Evolutionary conservation across 768 basidiomycete genomes (phyloP), one percentile per base, ranked within the genome.

Genomic region (Collybiopsis luxurians): DNA sequence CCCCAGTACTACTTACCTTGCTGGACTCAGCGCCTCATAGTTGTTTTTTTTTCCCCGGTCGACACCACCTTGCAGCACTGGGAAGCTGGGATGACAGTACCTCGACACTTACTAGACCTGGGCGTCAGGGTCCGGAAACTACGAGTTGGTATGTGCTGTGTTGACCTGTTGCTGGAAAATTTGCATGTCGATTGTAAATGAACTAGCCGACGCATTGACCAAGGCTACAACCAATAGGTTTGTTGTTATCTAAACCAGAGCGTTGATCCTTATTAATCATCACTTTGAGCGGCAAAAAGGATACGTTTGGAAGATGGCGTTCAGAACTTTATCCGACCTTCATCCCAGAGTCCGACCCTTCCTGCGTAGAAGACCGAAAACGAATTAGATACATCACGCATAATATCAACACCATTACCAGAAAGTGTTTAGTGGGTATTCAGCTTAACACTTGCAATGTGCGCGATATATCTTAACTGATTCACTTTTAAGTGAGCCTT

Each of bases 21-120:
- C 61, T 89, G n/a, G 83, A 87, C 38, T 83, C 82, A 66, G 75
- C 87, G 7, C 87, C 87, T 2, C 87, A 89, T 66, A 84, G 84
- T 64, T 84, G 83, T 83, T 70, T 84, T 30, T n/a, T 84, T 84
- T 68, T 79, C 81, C 0, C 74, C 73, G 61, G 73, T 89, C 11
- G 81, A 85, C 62, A 86, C 85, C 1, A 84, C 76, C 9, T 57
- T 87, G 40, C 86, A 86, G 67, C 85, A 88, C 59, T 86, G 86
- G 21, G 87, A 86, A 7, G 86, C 86, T 4, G 87, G 86, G 12
- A 89, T 86, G 0, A 87, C 86, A 0, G 85, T 1, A 75, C 85
- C 30, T 85, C 86, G 2, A 89, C 86, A 1, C 60, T 87, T 57
- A 87, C 87, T 64, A 83, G 82, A 60, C 85, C 86, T 2, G 87